Evolutionary conservation across 176 grass and related monocot species (phyloP).

Genomic region (Zoysia pacifica): DNA sequence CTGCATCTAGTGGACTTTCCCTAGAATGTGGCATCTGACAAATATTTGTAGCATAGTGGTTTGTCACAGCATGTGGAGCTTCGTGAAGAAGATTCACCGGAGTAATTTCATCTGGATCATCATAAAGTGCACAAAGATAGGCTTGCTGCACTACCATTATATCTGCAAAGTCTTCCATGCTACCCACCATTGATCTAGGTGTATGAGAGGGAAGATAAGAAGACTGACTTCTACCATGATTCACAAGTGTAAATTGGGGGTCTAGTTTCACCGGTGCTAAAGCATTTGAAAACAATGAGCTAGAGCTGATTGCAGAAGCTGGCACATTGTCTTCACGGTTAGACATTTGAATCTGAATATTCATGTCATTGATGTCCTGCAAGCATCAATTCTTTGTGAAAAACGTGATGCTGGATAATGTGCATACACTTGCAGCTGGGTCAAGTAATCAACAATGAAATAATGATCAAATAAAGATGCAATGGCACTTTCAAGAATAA

Average conservation of each 20-base stretch:
- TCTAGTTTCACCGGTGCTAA: neutral
- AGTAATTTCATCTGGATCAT: neutral
- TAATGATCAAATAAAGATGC: too few species aligned
- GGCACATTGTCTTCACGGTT: neutral
- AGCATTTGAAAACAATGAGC: neutral
- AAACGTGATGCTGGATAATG: neutral
- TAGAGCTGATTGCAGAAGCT: neutral
- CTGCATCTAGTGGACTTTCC: neutral
- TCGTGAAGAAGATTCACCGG: neutral
- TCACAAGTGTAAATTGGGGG: neutral
- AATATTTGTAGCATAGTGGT: neutral
- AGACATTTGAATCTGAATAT: neutral
- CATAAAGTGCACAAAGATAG: neutral
- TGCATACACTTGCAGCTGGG: neutral
- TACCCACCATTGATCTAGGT: neutral
- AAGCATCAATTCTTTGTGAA: neutral
- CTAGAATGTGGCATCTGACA: neutral
- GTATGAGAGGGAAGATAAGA: neutral
- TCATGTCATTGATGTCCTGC: neutral
- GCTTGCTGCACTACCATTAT: neutral
- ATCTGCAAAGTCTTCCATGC: neutral
- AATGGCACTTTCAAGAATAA: too few species aligned
- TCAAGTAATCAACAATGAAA: neutral
- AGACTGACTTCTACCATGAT: neutral
- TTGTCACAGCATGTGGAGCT: constrained; percentile 9